Evolutionary conservation across 106 monocot species (phyloP).

Genomic region (Allium sativum): DNA sequence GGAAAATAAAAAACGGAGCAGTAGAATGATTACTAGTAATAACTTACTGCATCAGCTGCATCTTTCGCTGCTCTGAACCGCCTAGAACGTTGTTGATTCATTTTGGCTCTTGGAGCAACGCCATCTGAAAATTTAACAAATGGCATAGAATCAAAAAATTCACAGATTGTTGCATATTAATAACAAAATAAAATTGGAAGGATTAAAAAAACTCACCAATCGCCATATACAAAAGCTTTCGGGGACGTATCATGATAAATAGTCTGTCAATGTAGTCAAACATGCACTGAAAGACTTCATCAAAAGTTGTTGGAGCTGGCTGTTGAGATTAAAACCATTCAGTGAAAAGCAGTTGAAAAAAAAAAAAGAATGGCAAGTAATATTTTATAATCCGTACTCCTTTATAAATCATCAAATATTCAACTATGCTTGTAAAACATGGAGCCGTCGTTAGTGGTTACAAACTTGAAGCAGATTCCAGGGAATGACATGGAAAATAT

Average conservation of each 20-base stretch:
- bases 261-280: conserved; percentile 98
- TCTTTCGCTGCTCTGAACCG: conserved; percentile 99
- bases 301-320: conserved; percentile 88
- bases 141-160: not conserved
- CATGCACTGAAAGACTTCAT: conserved; percentile 97
- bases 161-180: not conserved
- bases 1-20: not conserved
- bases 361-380: not conserved
- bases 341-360: no score
- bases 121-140: conserved; percentile 52
- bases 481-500: no score
- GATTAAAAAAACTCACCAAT: conserved; percentile 55
- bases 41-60: conserved; percentile 84
- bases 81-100: conserved; percentile 99
- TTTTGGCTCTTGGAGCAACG: conserved; percentile 97
- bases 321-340: conserved; percentile 16
- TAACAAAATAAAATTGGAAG: not conserved
- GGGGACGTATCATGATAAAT: conserved; percentile 87
- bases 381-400: no score
- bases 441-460: no score
- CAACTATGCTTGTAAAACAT: no score
- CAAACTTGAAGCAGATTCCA: no score
- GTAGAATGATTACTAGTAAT: not conserved
- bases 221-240: conserved; percentile 92
- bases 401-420: no score